Evolutionary conservation across 2,329 filamentous ascomycete species (phyloP), one percentile per base, ranked within the genome.

Genomic region (Cadophora luteo-olivacea): DNA sequence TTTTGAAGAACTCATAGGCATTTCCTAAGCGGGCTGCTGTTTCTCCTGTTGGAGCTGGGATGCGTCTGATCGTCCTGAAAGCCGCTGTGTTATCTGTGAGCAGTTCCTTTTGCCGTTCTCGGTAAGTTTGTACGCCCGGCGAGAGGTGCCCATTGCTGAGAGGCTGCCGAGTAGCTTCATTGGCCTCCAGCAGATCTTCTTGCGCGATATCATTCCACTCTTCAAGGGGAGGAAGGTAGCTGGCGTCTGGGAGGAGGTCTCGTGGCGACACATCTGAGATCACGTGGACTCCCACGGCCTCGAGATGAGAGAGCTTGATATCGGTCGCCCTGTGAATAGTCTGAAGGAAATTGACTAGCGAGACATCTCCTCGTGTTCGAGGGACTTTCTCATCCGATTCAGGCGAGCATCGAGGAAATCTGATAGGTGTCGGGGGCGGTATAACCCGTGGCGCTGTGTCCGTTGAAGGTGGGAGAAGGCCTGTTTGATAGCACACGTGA

Each of bases 1-100:
- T 86, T 64, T 86, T 86, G 79, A 86, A 91, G 78, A 91, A 90
- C 77, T 90, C 88, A 73, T 89, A 90, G 5, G 86, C 84, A 72
- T 89, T 89, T 16, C 88, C 88, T 8, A 91, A 78, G 7, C 87
- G 84, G 36, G 84, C 82, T 45, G 84, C 81, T 57, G 82, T 79
- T 73, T 84, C 84, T 51, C 87, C 88, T 51, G 83, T 83, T 41
- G 83, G 82, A 0, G 85, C 80, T 6, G 83, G 82, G n/a, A 89
- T 80, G 55, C 88, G 84, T 29, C 87, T 84, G 65, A 90, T 84
- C 1, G 86, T 87, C 32, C 87, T 85, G 75, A 89, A 91, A 8
- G 88, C 88, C 51, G 84, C 81, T 52, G 86, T 83, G 70, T 91
- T 91, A 29, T 80, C 72, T 64, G 84, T 82, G 19, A 83, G 84